phyloP scores from a whole-genome alignment of 306 rosid genomes.

The Carpinus viminea region DNA sequence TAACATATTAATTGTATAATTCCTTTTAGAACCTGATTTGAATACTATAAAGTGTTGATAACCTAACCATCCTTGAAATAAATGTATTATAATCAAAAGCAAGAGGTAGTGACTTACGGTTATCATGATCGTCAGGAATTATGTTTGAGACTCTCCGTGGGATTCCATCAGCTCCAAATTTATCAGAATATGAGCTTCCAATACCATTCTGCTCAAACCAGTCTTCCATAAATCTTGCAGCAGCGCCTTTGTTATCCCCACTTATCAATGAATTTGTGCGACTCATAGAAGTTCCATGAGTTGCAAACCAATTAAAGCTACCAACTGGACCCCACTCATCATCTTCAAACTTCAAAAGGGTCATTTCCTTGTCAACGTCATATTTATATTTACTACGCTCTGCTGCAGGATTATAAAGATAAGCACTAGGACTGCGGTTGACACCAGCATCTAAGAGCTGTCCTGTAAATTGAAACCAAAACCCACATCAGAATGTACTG shows the following conservation, averaged over 20 bases:
- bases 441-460: slow-evolving; percentile 80
- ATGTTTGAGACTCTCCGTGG: slow-evolving; percentile 49
- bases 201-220: slow-evolving; percentile 63
- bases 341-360: slow-evolving; percentile 83
- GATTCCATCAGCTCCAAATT: slow-evolving; percentile 27
- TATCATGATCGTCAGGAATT: slow-evolving; percentile 36
- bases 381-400: slow-evolving; percentile 73
- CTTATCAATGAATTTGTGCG: slow-evolving; percentile 78
- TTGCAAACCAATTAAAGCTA: slow-evolving; percentile 93
- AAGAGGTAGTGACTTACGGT: slow-evolving; percentile 40
- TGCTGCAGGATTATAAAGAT: slow-evolving; percentile 75
- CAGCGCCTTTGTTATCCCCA: slow-evolving; percentile 96
- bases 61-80: slow-evolving; percentile 1
- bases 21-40: neutral
- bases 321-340: slow-evolving; percentile 86
- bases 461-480: slow-evolving; percentile 55
- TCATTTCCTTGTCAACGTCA: slow-evolving; percentile 87
- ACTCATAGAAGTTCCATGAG: slow-evolving; percentile 98
- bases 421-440: slow-evolving; percentile 94
- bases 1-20: slow-evolving; percentile 3
- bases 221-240: slow-evolving; percentile 95
- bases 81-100: slow-evolving; percentile 22
- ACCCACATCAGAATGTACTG: slow-evolving; percentile 2
- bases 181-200: slow-evolving; percentile 22
- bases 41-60: slow-evolving; percentile 12